phyloP scores from a whole-genome alignment of 805 yeast species.

The Starmerella vitae region DNA sequence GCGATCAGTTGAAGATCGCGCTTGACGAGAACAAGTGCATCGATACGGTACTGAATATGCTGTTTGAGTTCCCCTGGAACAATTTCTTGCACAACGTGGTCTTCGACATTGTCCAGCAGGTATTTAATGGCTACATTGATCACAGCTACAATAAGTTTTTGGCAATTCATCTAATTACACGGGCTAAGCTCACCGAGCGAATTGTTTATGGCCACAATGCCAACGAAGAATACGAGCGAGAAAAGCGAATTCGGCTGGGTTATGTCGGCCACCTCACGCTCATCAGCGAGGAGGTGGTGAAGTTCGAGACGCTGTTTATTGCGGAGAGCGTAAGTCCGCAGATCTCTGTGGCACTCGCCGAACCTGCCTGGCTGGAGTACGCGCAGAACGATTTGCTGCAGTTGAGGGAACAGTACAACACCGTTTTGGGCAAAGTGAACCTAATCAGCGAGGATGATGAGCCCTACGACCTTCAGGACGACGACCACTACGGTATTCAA shows the following conservation, averaged over 20 bases:
- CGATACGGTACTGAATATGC: conserved; percentile 53
- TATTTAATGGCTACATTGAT: conserved; percentile 75
- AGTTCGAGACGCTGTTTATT: conserved; percentile 51
- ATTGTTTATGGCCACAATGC: conserved; percentile 49
- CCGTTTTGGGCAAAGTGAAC: conserved; percentile 61
- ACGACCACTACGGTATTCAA: conserved; percentile 15
- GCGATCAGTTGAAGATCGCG: conserved; percentile 75
- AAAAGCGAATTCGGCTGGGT: conserved; percentile 59
- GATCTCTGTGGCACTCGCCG: conserved; percentile 36
- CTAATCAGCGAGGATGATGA: conserved; percentile 28
- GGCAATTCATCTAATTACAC: conserved; percentile 57
- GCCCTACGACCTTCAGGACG: conserved; percentile 14
- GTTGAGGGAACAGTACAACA: conserved; percentile 86
- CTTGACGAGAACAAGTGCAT: conserved; percentile 62
- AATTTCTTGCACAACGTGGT: conserved; percentile 95
- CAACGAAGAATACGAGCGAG: conserved; percentile 47
- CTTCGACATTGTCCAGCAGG: conserved; percentile 90
- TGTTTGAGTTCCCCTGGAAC: conserved; percentile 88
- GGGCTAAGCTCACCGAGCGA: conserved; percentile 43
- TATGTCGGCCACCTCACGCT: conserved; percentile 95
- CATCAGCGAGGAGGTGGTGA: conserved; percentile 90
- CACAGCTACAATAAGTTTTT: conserved; percentile 72
- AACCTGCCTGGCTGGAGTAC: conserved; percentile 64
- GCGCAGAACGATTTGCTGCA: conserved; percentile 72
- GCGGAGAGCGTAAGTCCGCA: conserved; percentile 45